Conservation (phyloP, 2,329 filamentous ascomycete genomes). For the Epichloe sp. region DNA sequence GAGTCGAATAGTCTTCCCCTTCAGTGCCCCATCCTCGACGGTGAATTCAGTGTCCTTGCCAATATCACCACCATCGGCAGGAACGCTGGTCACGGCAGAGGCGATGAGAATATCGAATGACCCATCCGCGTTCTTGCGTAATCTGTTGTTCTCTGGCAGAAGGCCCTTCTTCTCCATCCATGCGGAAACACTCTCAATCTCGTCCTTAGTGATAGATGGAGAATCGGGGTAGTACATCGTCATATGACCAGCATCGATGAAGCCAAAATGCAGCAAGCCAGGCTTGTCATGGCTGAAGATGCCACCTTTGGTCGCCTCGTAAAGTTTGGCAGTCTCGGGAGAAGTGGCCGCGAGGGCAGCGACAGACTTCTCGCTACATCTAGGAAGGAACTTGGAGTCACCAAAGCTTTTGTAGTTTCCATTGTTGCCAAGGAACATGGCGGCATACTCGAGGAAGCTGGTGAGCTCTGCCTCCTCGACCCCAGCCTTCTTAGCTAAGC, state of each 20-base stretch:
- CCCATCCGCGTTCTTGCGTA: slow-evolving; percentile 51
- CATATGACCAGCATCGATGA: slow-evolving; percentile 61
- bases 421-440: slow-evolving; percentile 65
- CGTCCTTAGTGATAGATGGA: slow-evolving; percentile 56
- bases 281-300: slow-evolving; percentile 57
- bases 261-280: slow-evolving; percentile 62
- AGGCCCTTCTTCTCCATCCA: slow-evolving; percentile 61
- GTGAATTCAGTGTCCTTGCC: slow-evolving; percentile 50
- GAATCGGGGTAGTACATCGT: slow-evolving; percentile 75
- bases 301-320: slow-evolving; percentile 54
- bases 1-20: slow-evolving; percentile 56
- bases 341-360: slow-evolving; percentile 49
- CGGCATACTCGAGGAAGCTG: slow-evolving; percentile 63
- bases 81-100: slow-evolving; percentile 48
- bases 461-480: slow-evolving; percentile 51
- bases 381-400: slow-evolving; percentile 71
- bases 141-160: slow-evolving; percentile 62
- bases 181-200: slow-evolving; percentile 59
- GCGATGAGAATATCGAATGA: slow-evolving; percentile 64
- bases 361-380: slow-evolving; percentile 50
- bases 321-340: slow-evolving; percentile 48
- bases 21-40: slow-evolving; percentile 43
- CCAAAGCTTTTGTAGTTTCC: slow-evolving; percentile 85
- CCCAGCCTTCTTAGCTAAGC: slow-evolving; percentile 49
- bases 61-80: slow-evolving; percentile 52